Conservation (phyloP, 441 rosid genomes). For the Breynia disticha region DNA sequence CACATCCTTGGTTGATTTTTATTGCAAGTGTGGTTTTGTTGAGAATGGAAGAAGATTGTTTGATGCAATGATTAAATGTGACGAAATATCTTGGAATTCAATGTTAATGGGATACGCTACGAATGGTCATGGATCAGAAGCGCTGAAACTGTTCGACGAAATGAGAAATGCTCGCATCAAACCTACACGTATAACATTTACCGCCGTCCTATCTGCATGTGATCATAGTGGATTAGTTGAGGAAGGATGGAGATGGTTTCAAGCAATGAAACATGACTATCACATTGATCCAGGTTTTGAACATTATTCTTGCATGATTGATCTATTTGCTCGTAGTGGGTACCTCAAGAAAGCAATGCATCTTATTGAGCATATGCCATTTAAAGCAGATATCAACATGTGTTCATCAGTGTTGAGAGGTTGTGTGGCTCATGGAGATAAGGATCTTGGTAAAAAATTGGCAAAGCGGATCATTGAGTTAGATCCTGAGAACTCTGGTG, state of each 20-base stretch:
- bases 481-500: constrained; percentile 67
- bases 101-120: constrained; percentile 80
- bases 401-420: constrained; percentile 71
- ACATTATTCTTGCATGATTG: constrained; percentile 72
- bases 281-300: constrained; percentile 54
- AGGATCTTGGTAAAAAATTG: constrained; percentile 47
- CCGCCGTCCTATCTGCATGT: constrained; percentile 60
- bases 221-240: constrained; percentile 74
- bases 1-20: constrained; percentile 70
- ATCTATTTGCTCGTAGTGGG: constrained; percentile 77
- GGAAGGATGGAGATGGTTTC: constrained; percentile 59
- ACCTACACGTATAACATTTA: constrained; percentile 47
- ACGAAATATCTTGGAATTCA: constrained; percentile 66
- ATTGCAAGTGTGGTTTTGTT: constrained; percentile 75
- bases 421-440: constrained; percentile 60
- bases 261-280: constrained; percentile 44
- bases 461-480: constrained; percentile 55
- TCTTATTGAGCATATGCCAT: constrained; percentile 52
- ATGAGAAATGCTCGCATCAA: constrained; percentile 45
- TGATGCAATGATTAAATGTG: constrained; percentile 44
- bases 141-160: constrained; percentile 49
- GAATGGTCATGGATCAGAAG: constrained; percentile 58
- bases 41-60: constrained; percentile 57
- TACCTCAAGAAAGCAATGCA: constrained; percentile 47
- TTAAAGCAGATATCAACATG: constrained; percentile 49